Percentiles rank a stretch among this genome's conserved stretches.
These are phyloP conservation scores for Colletotrichum orbiculare DNA, from an alignment of 2,329 filamentous ascomycete genomes.

Conservation along the genomic window DNA sequence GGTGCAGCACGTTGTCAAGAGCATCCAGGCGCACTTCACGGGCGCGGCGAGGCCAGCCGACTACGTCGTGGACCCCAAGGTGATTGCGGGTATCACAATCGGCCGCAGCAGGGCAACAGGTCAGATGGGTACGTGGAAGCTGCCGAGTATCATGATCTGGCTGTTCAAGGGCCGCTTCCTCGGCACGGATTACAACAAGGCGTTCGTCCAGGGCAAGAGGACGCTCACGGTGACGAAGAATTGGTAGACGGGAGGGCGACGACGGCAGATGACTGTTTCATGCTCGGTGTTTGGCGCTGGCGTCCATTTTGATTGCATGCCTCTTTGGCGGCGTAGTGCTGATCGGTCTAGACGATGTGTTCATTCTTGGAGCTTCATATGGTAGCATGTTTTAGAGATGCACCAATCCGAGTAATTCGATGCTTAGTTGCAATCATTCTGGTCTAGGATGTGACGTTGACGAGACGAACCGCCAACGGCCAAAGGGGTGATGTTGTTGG, in stretches of 20 bases:
- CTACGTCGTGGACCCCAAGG: constrained; percentile 43
- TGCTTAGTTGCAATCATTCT: constrained; percentile 8
- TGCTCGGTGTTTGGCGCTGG: constrained; percentile 18
- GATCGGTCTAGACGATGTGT: too few relatives aligned
- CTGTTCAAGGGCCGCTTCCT: constrained; percentile 48
- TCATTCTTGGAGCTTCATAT: too few relatives aligned
- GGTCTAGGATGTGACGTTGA: constrained; percentile 5
- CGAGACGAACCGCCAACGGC: constrained; percentile 1
- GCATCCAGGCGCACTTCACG: constrained; percentile 47
- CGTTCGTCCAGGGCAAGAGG: constrained; percentile 26
- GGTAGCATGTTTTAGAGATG: too few relatives aligned
- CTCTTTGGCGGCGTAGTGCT: not conserved
- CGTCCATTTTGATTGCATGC: not conserved
- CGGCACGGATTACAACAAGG: constrained; percentile 36
- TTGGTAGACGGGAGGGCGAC: constrained; percentile 17
- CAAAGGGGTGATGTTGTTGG: not conserved
- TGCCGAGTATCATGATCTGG: constrained; percentile 46
- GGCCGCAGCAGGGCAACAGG: constrained; percentile 51
- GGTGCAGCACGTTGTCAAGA: constrained; percentile 47
- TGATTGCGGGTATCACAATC: constrained; percentile 51
- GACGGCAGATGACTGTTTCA: not conserved
- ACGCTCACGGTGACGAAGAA: constrained; percentile 25
- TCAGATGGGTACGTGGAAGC: constrained; percentile 47
- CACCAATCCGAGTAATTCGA: too few relatives aligned
- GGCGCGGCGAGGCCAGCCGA: constrained; percentile 40